Percentiles rank a stretch among this genome's conserved stretches.
Evolutionary conservation across 2,329 filamentous ascomycete species (phyloP).

Genomic region (Pseudogymnoascus sp.): DNA sequence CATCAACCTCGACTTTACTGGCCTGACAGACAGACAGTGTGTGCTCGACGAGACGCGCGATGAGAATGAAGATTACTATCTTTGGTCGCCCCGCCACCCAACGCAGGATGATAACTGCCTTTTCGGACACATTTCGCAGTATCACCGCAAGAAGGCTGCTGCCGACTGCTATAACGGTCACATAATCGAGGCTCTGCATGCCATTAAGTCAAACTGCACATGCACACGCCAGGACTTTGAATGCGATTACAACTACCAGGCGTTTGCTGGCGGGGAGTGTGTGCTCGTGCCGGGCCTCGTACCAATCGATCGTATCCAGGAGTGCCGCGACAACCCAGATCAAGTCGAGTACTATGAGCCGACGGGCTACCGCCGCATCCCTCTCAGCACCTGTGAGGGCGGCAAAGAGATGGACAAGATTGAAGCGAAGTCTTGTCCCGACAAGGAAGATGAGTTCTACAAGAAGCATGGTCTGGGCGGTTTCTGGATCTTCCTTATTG

Average conservation of each 20-base stretch:
- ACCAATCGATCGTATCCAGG: constrained; percentile 49
- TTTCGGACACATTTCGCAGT: constrained; percentile 84
- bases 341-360: constrained; percentile 72
- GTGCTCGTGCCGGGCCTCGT: constrained; percentile 63
- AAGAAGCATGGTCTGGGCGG: constrained; percentile 64
- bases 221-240: constrained; percentile 85
- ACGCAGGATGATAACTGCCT: constrained; percentile 70
- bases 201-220: constrained; percentile 64
- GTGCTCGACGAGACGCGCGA: constrained; percentile 53
- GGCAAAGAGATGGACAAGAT: constrained; percentile 68
- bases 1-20: constrained; percentile 82
- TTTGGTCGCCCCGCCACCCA: constrained; percentile 85
- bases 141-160: constrained; percentile 80
- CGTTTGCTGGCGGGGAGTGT: constrained; percentile 69
- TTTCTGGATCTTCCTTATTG: constrained; percentile 74
- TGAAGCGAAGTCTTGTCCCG: constrained; percentile 57
- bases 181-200: constrained; percentile 61
- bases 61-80: constrained; percentile 64
- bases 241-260: constrained; percentile 94
- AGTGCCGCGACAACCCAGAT: constrained; percentile 57
- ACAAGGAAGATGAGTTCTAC: constrained; percentile 74
- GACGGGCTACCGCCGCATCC: constrained; percentile 83
- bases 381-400: constrained; percentile 75
- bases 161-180: constrained; percentile 74
- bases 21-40: constrained; percentile 67